Base-by-base conservation (phyloP, 257 asterid species). In the Dorcoceras hygrometricum region DNA sequence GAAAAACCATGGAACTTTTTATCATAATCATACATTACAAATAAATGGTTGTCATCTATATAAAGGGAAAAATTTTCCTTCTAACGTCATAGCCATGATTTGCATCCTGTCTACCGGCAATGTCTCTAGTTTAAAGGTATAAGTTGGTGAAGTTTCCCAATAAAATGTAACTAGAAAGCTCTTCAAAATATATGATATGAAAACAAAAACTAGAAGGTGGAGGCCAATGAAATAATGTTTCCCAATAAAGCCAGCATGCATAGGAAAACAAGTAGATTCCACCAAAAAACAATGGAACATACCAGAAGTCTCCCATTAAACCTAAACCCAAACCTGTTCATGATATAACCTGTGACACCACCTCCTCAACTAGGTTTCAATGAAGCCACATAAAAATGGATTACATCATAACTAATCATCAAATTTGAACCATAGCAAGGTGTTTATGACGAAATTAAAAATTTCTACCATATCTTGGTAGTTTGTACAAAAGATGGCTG, bases 161-260 rank as follows among this genome's bases (percentile, higher is more conserved):
- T 28, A 43, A 6, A 14, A 48, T 43, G 59, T 26, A 56, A 46
- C 36, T 16, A 31, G 51, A 26, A 77, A 19, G 61, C 59, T 43
- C 34, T 65, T 57, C 48, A 74, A 71, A 63, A 43, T n/a, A 60
- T 28, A 34, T 62, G n/a, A 46, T 8, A 62, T 65, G 39, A 39
- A 62, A 67, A 43, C 22, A 23, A 18, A 28, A 26, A 26, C 4
- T 29, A 6, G 34, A 29, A 5, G 34, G 34, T 4, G 9, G 34
- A 29, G 34, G 34, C 9, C 34, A 29, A 29, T 29, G 34, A 29
- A 29, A 29, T 1, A 6, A 29, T 29, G 34, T 5, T 29, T 29
- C 4, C 34, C 9, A 29, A 29, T 29, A 0, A 6, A 29, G 34
- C 7, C 34, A 28, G 5, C 31, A 29, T 29, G 10, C 10, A 29